These are phyloP conservation scores for slime mould (Dictyostelium discoideum) DNA, from an alignment of 78 protist species.

Conservation along the genomic window DNA sequence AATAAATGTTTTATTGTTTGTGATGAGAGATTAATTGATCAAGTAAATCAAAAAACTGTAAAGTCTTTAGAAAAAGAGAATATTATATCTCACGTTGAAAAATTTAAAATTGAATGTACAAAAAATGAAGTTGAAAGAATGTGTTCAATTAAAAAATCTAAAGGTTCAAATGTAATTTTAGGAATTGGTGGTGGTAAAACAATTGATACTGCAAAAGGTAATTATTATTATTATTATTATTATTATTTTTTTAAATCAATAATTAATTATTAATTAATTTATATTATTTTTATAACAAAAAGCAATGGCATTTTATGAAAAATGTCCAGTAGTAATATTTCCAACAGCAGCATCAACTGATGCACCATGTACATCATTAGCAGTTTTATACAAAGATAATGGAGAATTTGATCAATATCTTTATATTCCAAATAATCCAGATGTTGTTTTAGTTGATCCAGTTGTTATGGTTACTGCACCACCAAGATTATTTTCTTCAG, in stretches of 20 bases:
- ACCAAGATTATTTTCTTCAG: neutral
- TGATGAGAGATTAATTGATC: neutral
- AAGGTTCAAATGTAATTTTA: neutral
- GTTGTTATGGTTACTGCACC: neutral
- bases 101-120: neutral
- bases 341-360: neutral
- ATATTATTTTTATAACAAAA: too few species aligned
- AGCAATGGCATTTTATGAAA: neutral
- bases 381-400: neutral
- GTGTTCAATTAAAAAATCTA: neutral
- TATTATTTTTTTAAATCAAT: neutral
- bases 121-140: neutral
- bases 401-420: constrained; percentile 1
- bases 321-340: neutral
- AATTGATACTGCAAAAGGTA: neutral
- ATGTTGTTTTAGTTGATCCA: neutral
- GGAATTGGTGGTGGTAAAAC: constrained; percentile 11
- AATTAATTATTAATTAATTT: too few species aligned
- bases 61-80: neutral
- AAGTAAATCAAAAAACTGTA: neutral
- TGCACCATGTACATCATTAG: neutral
- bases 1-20: neutral
- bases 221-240: neutral
- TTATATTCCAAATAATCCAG: neutral
- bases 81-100: neutral